Percentiles rank a stretch among this genome's conserved stretches.
Conservation (phyloP, 371 early-diverging fungal species). For the Catenaria anguillulae region DNA sequence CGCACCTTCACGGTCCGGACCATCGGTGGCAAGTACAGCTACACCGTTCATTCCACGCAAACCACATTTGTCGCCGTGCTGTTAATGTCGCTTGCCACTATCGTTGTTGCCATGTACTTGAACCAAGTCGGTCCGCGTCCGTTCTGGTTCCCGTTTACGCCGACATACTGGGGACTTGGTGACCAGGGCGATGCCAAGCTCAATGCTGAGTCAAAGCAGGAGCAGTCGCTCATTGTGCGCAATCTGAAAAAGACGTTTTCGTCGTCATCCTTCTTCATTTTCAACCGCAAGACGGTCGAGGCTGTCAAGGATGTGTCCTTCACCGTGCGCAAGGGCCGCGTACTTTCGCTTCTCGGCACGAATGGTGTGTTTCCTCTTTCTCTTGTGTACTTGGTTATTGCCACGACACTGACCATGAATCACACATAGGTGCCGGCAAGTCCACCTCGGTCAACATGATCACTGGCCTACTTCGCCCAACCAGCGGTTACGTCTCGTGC, state of each 20-base stretch:
- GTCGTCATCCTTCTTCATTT: not conserved
- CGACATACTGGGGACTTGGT: not conserved
- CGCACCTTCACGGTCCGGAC: not conserved
- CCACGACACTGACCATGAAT: not conserved
- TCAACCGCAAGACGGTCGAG: not conserved
- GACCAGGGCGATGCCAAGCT: not conserved
- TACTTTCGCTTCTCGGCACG: slow-evolving; percentile 12
- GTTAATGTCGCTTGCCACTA: not conserved
- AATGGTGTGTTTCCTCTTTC: slow-evolving; percentile 10
- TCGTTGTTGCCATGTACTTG: not conserved
- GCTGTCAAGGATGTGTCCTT: slow-evolving; percentile 5
- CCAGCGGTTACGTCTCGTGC: slow-evolving; percentile 8
- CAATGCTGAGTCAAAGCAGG: not conserved
- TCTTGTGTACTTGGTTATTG: slow-evolving; percentile 1
- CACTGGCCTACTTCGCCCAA: slow-evolving; percentile 9
- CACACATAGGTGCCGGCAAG: slow-evolving; percentile 10
- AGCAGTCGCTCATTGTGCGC: not conserved
- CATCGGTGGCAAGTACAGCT: too few relatives aligned
- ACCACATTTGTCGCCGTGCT: not conserved
- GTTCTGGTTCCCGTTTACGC: not conserved
- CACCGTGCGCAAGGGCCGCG: slow-evolving; percentile 2
- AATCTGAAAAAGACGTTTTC: not conserved
- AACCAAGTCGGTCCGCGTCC: not conserved
- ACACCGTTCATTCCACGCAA: not conserved
- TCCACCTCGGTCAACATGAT: slow-evolving; percentile 7